Evolutionary conservation across 2,329 filamentous ascomycete genomes (phyloP).

Genomic region (Sporothrix inflata): DNA sequence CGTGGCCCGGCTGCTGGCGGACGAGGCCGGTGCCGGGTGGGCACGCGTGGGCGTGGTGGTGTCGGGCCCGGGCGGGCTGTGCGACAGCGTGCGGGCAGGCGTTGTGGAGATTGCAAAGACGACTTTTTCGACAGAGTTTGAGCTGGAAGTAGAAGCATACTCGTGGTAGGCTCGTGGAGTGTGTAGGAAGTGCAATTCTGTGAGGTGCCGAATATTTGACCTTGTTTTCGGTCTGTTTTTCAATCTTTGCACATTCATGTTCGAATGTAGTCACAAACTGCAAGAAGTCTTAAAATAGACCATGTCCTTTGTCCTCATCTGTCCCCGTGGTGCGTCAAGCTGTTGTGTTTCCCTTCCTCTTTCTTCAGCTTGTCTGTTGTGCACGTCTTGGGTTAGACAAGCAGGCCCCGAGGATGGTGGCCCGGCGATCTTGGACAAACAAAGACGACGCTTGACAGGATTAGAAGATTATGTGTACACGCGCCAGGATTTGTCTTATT

Average conservation of each 20-base stretch:
- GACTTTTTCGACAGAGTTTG: not conserved
- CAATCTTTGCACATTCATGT: not conserved
- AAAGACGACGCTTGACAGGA: no score
- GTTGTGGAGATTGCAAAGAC: not conserved
- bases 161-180: not conserved
- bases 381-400: not conserved
- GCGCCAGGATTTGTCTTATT: not conserved
- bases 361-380: not conserved
- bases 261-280: not conserved
- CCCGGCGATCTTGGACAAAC: no score
- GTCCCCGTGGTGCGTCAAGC: not conserved
- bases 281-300: not conserved
- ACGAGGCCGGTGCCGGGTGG: slow-evolving; percentile 3
- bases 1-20: not conserved
- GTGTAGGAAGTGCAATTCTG: not conserved
- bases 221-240: not conserved
- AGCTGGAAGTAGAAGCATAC: slow-evolving; percentile 14
- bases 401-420: not conserved
- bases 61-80: not conserved
- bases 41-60: not conserved
- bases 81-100: not conserved
- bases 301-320: not conserved
- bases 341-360: not conserved
- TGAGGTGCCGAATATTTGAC: not conserved
- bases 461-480: not conserved